phyloP scores from a whole-genome alignment of 2,329 filamentous ascomycete species.

The Chaetomiaceae sp. region DNA sequence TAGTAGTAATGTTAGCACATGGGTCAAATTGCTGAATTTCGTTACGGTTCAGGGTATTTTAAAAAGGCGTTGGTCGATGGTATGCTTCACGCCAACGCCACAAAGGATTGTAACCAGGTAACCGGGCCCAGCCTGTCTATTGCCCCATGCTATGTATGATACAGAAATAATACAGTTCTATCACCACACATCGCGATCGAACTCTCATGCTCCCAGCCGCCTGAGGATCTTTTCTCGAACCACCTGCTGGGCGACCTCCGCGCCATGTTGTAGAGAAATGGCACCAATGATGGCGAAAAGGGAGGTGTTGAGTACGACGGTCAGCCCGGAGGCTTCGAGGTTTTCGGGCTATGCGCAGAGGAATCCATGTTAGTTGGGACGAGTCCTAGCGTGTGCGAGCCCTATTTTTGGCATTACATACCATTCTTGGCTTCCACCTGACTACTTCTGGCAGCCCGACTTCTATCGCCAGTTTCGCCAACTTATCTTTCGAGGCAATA shows the following conservation, averaged over 20 bases:
- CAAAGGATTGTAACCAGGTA: background rate
- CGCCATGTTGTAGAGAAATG: constrained; percentile 81
- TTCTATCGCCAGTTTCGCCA: constrained; percentile 63
- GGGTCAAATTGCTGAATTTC: background rate
- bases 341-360: constrained; percentile 51
- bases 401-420: constrained; percentile 41
- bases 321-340: constrained; percentile 66
- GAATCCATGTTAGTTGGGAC: constrained; percentile 7
- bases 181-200: constrained; percentile 9
- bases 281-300: constrained; percentile 86
- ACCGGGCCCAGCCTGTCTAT: constrained; percentile 21
- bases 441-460: constrained; percentile 72
- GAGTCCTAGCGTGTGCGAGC: background rate
- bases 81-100: background rate
- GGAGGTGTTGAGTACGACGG: constrained; percentile 70
- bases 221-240: constrained; percentile 72
- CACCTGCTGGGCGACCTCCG: constrained; percentile 68
- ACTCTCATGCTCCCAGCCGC: constrained; percentile 29
- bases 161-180: constrained; percentile 27
- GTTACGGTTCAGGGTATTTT: too few relatives aligned
- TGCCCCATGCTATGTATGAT: constrained; percentile 23
- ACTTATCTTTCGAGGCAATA: constrained; percentile 58
- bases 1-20: background rate
- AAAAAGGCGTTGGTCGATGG: too few relatives aligned
- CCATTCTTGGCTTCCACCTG: constrained; percentile 83